A percentile compares a stretch with the other conserved stretches of the same genome.
Conservation (phyloP, 805 yeast species). For the Saccharomycopsis capsularis region DNA sequence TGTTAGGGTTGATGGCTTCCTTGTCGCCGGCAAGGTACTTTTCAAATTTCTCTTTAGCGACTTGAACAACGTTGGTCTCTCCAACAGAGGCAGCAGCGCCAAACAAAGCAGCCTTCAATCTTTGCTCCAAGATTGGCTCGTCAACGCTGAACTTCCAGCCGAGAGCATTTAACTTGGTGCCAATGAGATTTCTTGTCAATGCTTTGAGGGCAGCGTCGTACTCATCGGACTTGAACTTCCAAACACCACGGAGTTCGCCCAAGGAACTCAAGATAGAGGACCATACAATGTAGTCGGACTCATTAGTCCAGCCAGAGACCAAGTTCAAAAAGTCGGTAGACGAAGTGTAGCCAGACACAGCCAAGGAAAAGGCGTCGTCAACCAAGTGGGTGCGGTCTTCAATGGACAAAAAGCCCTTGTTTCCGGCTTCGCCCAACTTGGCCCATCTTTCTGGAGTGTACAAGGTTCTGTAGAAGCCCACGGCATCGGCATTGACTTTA, state of each 20-base stretch:
- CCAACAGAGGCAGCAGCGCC: constrained; percentile 50
- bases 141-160: constrained; percentile 59
- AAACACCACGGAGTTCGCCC: constrained; percentile 42
- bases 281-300: constrained; percentile 63
- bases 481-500: constrained; percentile 67
- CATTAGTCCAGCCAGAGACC: constrained; percentile 53
- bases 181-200: constrained; percentile 49
- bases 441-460: constrained; percentile 64
- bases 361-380: constrained; percentile 69
- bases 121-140: constrained; percentile 55
- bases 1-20: constrained; percentile 65
- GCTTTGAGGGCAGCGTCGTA: constrained; percentile 41
- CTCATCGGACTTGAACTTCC: constrained; percentile 45
- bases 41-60: constrained; percentile 42
- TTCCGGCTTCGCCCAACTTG: constrained; percentile 46
- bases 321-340: constrained; percentile 55
- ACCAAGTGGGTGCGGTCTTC: constrained; percentile 76
- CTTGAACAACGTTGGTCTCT: constrained; percentile 34
- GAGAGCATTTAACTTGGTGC: constrained; percentile 43
- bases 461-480: constrained; percentile 70
- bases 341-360: constrained; percentile 62
- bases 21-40: constrained; percentile 55
- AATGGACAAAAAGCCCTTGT: constrained; percentile 52
- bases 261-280: constrained; percentile 47
- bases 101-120: constrained; percentile 60